Base-by-base conservation (phyloP, 192 early-diverging fungal species). In the Entomortierella chlamydospora region DNA sequence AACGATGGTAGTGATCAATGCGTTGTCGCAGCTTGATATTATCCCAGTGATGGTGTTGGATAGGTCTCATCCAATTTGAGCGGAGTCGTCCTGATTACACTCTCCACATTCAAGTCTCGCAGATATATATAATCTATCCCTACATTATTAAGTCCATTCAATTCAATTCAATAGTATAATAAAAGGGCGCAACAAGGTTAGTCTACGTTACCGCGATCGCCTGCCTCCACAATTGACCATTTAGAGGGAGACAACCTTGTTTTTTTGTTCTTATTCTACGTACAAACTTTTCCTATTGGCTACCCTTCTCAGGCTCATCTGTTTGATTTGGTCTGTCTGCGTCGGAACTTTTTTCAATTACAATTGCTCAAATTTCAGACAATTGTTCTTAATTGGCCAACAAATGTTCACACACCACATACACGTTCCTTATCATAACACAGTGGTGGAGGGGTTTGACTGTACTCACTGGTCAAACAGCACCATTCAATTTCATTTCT, bases 401-500 rank as follows among this genome's bases (percentile, higher is more conserved):
- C 37, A 26, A n/a, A 60, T 23, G 34, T 60, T 60, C 58, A 60
- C 58, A 60, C 58, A 60, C 58, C n/a, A n/a, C n/a, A n/a, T n/a
- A n/a, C n/a, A n/a, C n/a, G n/a, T n/a, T n/a, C n/a, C n/a, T n/a
- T n/a, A n/a, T n/a, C n/a, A n/a, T n/a, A n/a, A n/a, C n/a, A n/a
- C n/a, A n/a, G n/a, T n/a, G n/a, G n/a, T n/a, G n/a, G n/a, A n/a
- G n/a, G n/a, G n/a, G n/a, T n/a, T n/a, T n/a, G n/a, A n/a, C n/a
- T n/a, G n/a, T n/a, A n/a, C n/a, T n/a, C n/a, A n/a, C n/a, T n/a
- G n/a, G n/a, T n/a, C n/a, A n/a, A n/a, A n/a, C n/a, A n/a, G n/a
- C n/a, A n/a, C n/a, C n/a, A n/a, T n/a, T n/a, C n/a, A n/a, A n/a
- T n/a, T n/a, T n/a, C n/a, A n/a, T n/a, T n/a, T n/a, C n/a, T n/a